Evolutionary conservation across 1,284 basidiomycete genomes (phyloP).

Genomic region (Stereum hirsutum): DNA sequence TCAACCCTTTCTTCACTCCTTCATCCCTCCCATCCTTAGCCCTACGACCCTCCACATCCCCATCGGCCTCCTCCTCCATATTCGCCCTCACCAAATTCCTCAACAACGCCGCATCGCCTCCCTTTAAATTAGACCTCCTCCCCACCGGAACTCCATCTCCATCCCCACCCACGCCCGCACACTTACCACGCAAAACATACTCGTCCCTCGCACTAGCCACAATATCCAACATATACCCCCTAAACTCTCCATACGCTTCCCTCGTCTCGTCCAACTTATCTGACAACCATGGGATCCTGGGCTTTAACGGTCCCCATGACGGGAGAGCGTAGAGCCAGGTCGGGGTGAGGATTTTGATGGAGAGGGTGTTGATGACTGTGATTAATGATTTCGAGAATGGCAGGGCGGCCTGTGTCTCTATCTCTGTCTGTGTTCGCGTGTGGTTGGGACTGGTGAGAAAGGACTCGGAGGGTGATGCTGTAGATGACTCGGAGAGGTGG

Average conservation of each 20-base stretch:
- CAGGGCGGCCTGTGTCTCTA: not conserved
- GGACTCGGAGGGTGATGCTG: not conserved
- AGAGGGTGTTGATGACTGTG: not conserved
- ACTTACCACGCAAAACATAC: no score
- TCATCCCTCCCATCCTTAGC: not conserved
- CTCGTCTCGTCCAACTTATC: not conserved
- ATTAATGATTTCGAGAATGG: not conserved
- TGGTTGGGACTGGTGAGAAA: not conserved
- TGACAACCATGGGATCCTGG: not conserved
- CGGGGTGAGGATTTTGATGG: not conserved
- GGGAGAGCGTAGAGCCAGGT: not conserved
- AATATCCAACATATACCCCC: not conserved
- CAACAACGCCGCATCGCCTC: slow-evolving; percentile 23
- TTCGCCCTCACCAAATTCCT: slow-evolving; percentile 37
- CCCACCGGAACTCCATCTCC: not conserved
- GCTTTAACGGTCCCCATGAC: no score
- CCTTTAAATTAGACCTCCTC: not conserved
- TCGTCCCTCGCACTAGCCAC: no score
- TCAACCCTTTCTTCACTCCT: slow-evolving; percentile 18
- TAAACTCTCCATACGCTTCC: not conserved
- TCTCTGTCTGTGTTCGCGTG: not conserved
- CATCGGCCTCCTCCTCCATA: slow-evolving; percentile 22
- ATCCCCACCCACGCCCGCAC: no score
- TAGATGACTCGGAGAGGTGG: not conserved
- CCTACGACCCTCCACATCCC: not conserved